These are phyloP conservation scores for Suhomyces coccinellae DNA, from an alignment of 1,139 yeast genomes.

Conservation along the genomic window DNA sequence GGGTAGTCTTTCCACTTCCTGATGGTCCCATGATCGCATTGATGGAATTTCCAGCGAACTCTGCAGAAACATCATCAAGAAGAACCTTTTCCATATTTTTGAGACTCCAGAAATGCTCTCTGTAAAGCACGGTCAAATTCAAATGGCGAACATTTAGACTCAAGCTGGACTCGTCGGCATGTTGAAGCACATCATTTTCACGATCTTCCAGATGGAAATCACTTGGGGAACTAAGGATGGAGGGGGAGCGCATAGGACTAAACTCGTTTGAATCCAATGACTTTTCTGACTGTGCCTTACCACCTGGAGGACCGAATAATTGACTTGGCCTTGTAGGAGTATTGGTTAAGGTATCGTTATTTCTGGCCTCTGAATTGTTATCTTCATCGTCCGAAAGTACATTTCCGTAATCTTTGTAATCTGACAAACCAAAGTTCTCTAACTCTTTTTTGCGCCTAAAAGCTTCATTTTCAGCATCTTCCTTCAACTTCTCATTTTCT, in stretches of 20 bases:
- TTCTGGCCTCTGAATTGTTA: too few relatives aligned
- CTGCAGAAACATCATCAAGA: slow-evolving; percentile 54
- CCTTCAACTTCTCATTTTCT: neutral
- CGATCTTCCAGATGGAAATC: neutral
- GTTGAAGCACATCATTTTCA: neutral
- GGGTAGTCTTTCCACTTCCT: slow-evolving; percentile 81
- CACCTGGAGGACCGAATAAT: too few relatives aligned
- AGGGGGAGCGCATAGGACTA: neutral
- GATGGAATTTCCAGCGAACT: slow-evolving; percentile 59
- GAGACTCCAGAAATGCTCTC: slow-evolving; percentile 1
- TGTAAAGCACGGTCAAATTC: slow-evolving; percentile 7
- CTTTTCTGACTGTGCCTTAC: too few relatives aligned
- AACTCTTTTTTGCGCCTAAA: neutral
- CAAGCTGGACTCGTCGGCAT: slow-evolving; percentile 4
- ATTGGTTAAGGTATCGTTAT: neutral
- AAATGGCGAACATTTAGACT: slow-evolving; percentile 11
- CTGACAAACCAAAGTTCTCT: neutral
- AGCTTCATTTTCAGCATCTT: neutral
- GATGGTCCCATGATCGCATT: slow-evolving; percentile 91
- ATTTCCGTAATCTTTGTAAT: neutral
- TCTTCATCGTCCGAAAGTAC: slow-evolving; percentile 1
- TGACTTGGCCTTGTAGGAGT: neutral
- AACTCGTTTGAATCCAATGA: neutral
- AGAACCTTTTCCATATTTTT: slow-evolving; percentile 23
- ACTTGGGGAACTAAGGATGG: neutral